A percentile compares a stretch with the other conserved stretches of the same genome.
Evolutionary conservation across 495 filamentous ascomycete genomes (phyloP).

Genomic region (Amniculicola lignicola): DNA sequence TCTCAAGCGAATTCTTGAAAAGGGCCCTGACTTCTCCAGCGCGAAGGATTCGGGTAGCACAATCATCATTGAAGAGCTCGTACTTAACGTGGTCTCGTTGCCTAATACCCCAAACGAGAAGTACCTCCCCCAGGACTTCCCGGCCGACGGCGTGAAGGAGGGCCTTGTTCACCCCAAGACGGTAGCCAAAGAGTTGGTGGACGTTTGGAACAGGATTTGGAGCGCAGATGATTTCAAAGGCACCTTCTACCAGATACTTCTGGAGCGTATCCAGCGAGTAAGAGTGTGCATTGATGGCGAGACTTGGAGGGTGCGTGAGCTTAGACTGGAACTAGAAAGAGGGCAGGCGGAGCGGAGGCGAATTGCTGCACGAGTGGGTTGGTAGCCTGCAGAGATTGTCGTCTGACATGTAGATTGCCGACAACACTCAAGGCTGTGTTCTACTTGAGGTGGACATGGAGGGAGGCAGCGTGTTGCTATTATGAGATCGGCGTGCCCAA

Average conservation of each 20-base stretch:
- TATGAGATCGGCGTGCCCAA: no score
- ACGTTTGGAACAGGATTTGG: constrained; percentile 32
- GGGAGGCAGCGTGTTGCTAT: no score
- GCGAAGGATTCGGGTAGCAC: background rate
- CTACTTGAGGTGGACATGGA: no score
- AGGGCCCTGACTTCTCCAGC: constrained; percentile 23
- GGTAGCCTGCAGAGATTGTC: background rate
- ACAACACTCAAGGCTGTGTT: no score
- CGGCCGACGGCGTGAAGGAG: background rate
- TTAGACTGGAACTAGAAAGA: constrained; percentile 27
- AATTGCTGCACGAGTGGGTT: constrained; percentile 22
- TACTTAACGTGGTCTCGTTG: constrained; percentile 29
- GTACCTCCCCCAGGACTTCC: constrained; percentile 15
- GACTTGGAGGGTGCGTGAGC: constrained; percentile 22
- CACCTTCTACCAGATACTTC: constrained; percentile 16
- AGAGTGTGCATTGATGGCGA: constrained; percentile 25
- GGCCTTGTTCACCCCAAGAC: constrained; percentile 29
- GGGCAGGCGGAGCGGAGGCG: constrained; percentile 24
- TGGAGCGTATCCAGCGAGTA: constrained; percentile 28
- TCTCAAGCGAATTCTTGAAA: constrained; percentile 23
- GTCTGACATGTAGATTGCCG: no score
- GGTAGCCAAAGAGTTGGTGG: constrained; percentile 23
- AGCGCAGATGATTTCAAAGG: constrained; percentile 6
- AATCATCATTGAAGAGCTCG: constrained; percentile 26
- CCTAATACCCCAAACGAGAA: constrained; percentile 12